Evolutionary conservation across 257 asterid genomes (phyloP), one percentile per base, ranked within the genome.

Genomic region (Nicotiana attenuata): DNA sequence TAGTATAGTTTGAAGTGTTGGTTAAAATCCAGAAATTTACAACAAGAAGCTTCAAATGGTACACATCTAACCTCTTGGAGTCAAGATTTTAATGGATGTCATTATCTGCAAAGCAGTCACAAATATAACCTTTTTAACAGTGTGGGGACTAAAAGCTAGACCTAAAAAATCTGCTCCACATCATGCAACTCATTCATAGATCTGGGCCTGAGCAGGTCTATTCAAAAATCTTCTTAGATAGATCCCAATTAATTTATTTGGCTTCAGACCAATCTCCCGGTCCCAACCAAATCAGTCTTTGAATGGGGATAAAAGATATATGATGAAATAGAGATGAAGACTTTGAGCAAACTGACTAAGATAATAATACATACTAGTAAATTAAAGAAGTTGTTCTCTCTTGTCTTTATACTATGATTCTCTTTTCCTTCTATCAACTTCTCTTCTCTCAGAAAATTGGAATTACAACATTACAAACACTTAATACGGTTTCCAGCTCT

Each of bases 121-220:
- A 60, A 80, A 82, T 52, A 78, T 80, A 84, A 83, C 84, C 73
- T 24, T 55, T 85, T 88, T 57, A 82, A 77, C 33, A 78, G 24
- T 65, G 87, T 84, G 88, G 88, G 89, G 89, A 82, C 89, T 86
- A 80, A 85, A 81, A 29, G 83, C 85, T 82, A 85, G 85, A 78
- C 86, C 57, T 22, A 14, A 65, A 64, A 66, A 53, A 33, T 82
- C 85, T 61, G 86, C 75, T 77, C 83, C 80, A 85, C 85, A 86
- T 82, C 88, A 85, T 77, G 88, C 84, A 84, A 85, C 61, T 19
- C 52, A 47, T 47, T 47, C 79, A 47, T 87, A 84, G 56, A 84
- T 84, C 81, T 82, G 88, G 85, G 81, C 84, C 82, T 81, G 55
- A 84, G 68, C 83, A 86, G 87, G 92, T 68, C 85, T 82, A 47